Evolutionary conservation across 805 yeast species (phyloP), one percentile per base, ranked within the genome.

Genomic region (Yarrowia divulgata): DNA sequence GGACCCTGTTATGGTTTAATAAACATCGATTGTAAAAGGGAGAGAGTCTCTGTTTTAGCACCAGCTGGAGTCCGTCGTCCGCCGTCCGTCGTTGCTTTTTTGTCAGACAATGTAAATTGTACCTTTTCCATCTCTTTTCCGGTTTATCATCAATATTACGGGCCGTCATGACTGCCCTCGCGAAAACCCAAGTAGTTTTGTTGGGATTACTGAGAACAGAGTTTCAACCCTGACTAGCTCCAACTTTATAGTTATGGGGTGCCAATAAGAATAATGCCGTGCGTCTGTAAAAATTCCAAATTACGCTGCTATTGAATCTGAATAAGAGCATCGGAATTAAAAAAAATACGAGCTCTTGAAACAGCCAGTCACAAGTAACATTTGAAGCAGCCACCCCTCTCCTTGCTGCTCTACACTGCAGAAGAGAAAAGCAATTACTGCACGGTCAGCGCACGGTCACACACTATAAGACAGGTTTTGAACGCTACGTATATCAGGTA

Each of bases 221-320:
- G 58, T 54, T 54, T 8, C 1, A 8, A 37, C 58, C 58, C 58
- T n/a, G 58, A 54, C 58, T 54, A 54, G 58, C 19, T 34, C 18
- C 58, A 54, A 54, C 58, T 19, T 14, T 54, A 18, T 54, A 54
- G 43, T 35, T 35, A 54, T 54, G 29, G 12, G 12, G 29, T 16
- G 12, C 18, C 40, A n/a, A 34, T 34, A 49, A 50, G 57, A 7
- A 32, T 35, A 37, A 34, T 54, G 58, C 43, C 58, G 58, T 54
- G 58, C 39, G 37, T 34, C 37, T 34, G 37, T 8, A 6, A 8
- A 34, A 12, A 39, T 39, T 8, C n/a, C 19, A 42, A 8, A 42
- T 42, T 8, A 5, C 29, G 40, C 16, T 10, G 16, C 16, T 39
- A 39, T 39, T 35, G 39, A 35, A 35, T 35, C 12, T 35, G 39